Evolutionary conservation across 192 early-diverging fungal genomes (phyloP).

Genomic region (Linderina pennispora): DNA sequence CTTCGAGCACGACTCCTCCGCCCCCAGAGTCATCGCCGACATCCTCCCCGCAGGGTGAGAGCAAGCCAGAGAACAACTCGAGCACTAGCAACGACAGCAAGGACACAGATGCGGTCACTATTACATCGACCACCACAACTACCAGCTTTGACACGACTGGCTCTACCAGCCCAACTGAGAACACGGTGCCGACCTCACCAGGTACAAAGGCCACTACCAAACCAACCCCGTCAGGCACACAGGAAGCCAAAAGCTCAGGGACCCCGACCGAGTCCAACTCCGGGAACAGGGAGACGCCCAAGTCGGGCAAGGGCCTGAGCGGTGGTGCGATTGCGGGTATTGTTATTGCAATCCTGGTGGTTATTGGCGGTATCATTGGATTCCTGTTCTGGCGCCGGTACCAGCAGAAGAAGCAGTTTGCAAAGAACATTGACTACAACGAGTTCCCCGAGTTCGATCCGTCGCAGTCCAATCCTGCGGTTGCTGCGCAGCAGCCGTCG

Average conservation of each 20-base stretch:
- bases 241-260: too few relatives aligned
- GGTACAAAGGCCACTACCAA: too few relatives aligned
- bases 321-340: conserved; percentile 42
- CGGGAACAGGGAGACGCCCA: neutral
- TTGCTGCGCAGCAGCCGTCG: neutral
- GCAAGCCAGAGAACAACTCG: neutral
- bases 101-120: neutral
- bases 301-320: conserved; percentile 6
- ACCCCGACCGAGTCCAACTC: too few relatives aligned
- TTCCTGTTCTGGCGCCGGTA: conserved; percentile 33
- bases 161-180: too few relatives aligned
- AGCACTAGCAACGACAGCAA: neutral
- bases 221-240: too few relatives aligned
- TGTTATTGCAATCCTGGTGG: conserved; percentile 14
- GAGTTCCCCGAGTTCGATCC: conserved; percentile 46
- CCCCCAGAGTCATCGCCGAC: neutral
- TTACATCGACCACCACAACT: too few relatives aligned
- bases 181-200: too few relatives aligned
- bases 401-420: conserved; percentile 17
- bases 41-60: neutral
- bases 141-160: too few relatives aligned
- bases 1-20: neutral
- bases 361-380: conserved; percentile 6
- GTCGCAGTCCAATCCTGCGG: neutral
- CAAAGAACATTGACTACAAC: conserved; percentile 34